phyloP scores from a whole-genome alignment of 2,329 filamentous ascomycete genomes.

The Daldinia eschscholtzii region DNA sequence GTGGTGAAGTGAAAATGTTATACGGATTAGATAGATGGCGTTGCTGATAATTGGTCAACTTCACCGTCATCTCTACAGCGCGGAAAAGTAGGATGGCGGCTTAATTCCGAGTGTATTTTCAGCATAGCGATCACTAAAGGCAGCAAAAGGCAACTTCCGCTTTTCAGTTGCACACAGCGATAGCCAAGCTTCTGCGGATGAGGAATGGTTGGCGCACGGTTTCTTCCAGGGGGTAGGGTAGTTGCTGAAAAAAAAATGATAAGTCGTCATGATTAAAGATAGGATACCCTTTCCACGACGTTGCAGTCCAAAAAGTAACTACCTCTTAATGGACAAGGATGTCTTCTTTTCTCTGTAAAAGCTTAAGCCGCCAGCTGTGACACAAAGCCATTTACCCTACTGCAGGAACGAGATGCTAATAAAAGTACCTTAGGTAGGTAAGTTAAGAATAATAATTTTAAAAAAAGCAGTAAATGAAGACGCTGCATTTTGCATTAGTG shows the following conservation, averaged over 20 bases:
- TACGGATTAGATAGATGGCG: slow-evolving; percentile 22
- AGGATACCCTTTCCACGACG: slow-evolving; percentile 22
- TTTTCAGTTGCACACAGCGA: slow-evolving; percentile 22
- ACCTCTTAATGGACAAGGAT: slow-evolving; percentile 12
- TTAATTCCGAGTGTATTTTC: slow-evolving; percentile 34
- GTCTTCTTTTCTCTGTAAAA: slow-evolving; percentile 22
- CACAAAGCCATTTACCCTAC: slow-evolving; percentile 46
- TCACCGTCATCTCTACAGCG: slow-evolving; percentile 24
- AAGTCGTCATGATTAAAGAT: slow-evolving; percentile 25
- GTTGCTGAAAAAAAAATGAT: slow-evolving; percentile 23
- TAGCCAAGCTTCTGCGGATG: slow-evolving; percentile 39
- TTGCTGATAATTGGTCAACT: slow-evolving; percentile 35
- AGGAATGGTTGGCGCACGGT: slow-evolving; percentile 38
- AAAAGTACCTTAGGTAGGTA: slow-evolving; percentile 40
- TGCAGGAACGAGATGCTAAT: slow-evolving; percentile 50
- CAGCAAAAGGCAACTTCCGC: slow-evolving; percentile 38
- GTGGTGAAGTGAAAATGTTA: neutral
- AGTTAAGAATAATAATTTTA: slow-evolving; percentile 12
- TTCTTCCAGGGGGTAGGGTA: slow-evolving; percentile 25
- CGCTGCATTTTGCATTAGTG: slow-evolving; percentile 29
- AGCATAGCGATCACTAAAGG: slow-evolving; percentile 24
- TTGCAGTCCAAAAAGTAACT: slow-evolving; percentile 10
- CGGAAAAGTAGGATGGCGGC: slow-evolving; percentile 26
- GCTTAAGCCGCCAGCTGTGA: slow-evolving; percentile 30
- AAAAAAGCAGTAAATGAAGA: slow-evolving; percentile 29